These are phyloP conservation scores for Solanum virginianum DNA, from an alignment of 257 asterid species.

Conservation along the genomic window DNA sequence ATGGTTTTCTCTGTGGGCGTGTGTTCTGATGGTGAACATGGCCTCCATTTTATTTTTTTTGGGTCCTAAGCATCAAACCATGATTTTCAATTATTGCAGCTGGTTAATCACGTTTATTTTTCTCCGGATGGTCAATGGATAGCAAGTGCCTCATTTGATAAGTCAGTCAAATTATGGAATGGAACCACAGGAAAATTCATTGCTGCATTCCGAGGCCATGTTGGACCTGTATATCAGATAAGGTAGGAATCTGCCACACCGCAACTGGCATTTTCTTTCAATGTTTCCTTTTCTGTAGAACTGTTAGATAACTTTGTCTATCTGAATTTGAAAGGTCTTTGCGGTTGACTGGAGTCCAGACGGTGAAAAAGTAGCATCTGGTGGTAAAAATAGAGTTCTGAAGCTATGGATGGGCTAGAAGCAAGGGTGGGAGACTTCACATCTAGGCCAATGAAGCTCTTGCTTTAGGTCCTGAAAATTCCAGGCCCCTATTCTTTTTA, in stretches of 20 bases:
- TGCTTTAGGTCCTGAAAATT: not conserved
- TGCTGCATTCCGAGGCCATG: conserved; percentile 92
- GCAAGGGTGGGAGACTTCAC: not conserved
- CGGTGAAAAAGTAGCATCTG: conserved; percentile 97
- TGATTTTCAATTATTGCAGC: conserved; percentile 34
- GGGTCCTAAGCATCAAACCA: not conserved
- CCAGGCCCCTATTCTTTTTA: not conserved
- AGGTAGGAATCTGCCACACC: conserved; percentile 29
- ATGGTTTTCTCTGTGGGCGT: not conserved
- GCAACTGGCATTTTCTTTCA: not conserved
- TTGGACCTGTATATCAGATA: conserved; percentile 92
- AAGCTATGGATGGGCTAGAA: conserved; percentile 90
- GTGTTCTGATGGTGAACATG: not conserved
- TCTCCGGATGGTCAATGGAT: conserved; percentile 96
- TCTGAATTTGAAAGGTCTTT: conserved; percentile 42
- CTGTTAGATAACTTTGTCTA: not conserved
- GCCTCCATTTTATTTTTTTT: not conserved
- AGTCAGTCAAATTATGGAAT: conserved; percentile 91
- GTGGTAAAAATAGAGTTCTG: conserved; percentile 77
- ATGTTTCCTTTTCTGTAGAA: not conserved
- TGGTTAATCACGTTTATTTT: conserved; percentile 89
- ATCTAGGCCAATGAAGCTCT: not conserved
- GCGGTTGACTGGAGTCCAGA: conserved; percentile 99
- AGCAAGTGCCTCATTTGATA: conserved; percentile 96
- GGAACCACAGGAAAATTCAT: conserved; percentile 79